Evolutionary conservation across 176 grass and related monocot genomes (phyloP).

Genomic region (Eragrostis nindensis): DNA sequence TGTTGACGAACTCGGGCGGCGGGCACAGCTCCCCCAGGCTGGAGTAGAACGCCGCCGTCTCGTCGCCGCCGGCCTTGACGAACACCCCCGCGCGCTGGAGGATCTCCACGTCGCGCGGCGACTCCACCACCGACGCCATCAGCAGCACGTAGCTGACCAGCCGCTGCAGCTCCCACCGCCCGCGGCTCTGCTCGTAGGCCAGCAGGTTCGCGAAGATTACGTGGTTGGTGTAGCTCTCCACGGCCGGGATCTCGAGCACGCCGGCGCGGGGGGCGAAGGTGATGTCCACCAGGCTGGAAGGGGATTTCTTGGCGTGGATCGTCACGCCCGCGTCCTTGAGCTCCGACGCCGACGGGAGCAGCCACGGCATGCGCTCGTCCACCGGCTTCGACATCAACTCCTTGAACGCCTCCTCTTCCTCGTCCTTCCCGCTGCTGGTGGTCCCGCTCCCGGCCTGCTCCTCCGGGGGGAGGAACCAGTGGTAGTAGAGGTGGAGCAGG

Average conservation of each 20-base stretch:
- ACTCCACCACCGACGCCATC: conserved; percentile 34
- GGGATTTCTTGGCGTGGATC: conserved; percentile 40
- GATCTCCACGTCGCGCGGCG: conserved; percentile 37
- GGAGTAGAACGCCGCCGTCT: conserved; percentile 46
- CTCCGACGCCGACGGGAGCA: conserved; percentile 42
- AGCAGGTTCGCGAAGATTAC: conserved; percentile 44
- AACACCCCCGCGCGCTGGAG: conserved; percentile 47
- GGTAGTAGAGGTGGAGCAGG: conserved; percentile 58
- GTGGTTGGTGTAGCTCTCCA: conserved; percentile 53
- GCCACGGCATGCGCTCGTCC: conserved; percentile 40
- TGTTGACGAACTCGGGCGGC: conserved; percentile 34
- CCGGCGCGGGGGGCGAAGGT: conserved; percentile 30
- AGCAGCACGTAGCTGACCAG: conserved; percentile 56
- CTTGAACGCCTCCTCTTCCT: conserved; percentile 30
- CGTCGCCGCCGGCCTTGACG: conserved; percentile 18
- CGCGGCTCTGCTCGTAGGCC: conserved; percentile 59
- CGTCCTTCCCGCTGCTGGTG: not conserved
- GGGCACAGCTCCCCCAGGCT: conserved; percentile 49
- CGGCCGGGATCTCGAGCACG: conserved; percentile 48
- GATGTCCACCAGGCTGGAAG: conserved; percentile 50
- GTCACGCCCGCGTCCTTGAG: conserved; percentile 43
- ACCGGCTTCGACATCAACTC: conserved; percentile 30
- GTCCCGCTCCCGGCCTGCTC: not conserved
- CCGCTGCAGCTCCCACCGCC: conserved; percentile 48
- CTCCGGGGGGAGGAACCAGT: conserved; percentile 63